Evolutionary conservation across 1,284 basidiomycete species (phyloP).

Genomic region (Chalciporus sp.): DNA sequence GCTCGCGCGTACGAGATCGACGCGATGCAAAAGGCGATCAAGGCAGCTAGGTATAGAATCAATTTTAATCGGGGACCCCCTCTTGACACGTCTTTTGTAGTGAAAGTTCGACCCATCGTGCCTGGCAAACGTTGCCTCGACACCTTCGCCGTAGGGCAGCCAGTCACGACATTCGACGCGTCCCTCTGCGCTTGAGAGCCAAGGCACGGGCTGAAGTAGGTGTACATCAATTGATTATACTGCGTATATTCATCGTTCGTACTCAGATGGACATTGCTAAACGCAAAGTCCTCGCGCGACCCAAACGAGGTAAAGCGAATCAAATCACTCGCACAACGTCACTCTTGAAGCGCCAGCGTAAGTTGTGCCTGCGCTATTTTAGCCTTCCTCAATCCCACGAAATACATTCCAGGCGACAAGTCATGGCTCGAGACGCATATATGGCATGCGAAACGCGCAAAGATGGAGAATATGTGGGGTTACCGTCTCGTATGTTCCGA

Average conservation of each 20-base stretch:
- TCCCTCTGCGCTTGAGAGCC: constrained; percentile 78
- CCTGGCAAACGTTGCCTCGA: constrained; percentile 89
- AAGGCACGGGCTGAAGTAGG: constrained; percentile 82
- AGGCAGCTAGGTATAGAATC: constrained; percentile 63
- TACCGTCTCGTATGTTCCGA: constrained; percentile 68
- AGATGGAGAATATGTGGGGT: constrained; percentile 90
- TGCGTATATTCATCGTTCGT: constrained; percentile 7
- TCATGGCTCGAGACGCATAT: constrained; percentile 91
- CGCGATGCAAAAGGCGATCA: constrained; percentile 86
- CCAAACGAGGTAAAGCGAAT: constrained; percentile 62
- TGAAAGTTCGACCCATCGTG: constrained; percentile 70
- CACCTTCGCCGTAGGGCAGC: constrained; percentile 89
- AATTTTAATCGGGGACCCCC: not conserved
- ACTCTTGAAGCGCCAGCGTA: constrained; percentile 71
- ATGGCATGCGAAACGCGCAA: constrained; percentile 94
- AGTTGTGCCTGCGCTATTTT: constrained; percentile 18
- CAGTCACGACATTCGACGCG: constrained; percentile 87
- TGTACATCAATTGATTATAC: not conserved
- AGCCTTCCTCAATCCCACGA: not conserved
- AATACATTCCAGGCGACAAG: constrained; percentile 62
- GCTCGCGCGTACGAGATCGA: constrained; percentile 85
- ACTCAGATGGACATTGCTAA: constrained; percentile 77
- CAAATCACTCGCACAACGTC: constrained; percentile 50
- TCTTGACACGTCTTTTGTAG: constrained; percentile 36
- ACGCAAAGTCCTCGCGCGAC: constrained; percentile 54